Percentiles rank a stretch among this genome's conserved stretches.
phyloP scores from a whole-genome alignment of 495 filamentous ascomycete genomes.

The Tuber aestivum region DNA sequence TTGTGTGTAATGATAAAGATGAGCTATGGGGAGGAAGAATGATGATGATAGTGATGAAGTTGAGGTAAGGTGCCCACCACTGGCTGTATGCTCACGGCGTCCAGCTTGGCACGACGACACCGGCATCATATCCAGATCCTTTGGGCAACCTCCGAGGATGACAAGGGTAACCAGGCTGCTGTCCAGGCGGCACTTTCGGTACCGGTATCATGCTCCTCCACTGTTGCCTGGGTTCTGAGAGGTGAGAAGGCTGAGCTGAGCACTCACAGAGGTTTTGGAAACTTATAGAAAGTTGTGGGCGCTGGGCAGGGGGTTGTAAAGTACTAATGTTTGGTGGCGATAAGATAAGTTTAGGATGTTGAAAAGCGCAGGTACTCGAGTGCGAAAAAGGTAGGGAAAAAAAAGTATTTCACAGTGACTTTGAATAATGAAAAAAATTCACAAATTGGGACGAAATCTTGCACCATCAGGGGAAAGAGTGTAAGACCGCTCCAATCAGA shows the following conservation, averaged over 20 bases:
- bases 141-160: neutral
- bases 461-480: neutral
- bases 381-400: neutral
- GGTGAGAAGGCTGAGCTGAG: neutral
- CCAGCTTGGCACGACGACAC: neutral
- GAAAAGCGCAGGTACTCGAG: slow-evolving; percentile 4
- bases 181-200: neutral
- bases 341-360: slow-evolving; percentile 34
- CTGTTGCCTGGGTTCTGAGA: slow-evolving; percentile 1
- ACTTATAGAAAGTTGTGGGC: slow-evolving; percentile 13
- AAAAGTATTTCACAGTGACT: slow-evolving; percentile 8
- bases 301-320: neutral
- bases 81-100: neutral
- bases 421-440: slow-evolving; percentile 9
- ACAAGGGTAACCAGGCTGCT: neutral
- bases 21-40: neutral
- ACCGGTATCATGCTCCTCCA: neutral
- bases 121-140: neutral
- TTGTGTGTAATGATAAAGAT: neutral
- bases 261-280: neutral
- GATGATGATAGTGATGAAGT: neutral
- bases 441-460: slow-evolving; percentile 13
- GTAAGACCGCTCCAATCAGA: neutral
- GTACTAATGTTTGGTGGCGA: neutral
- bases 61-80: neutral